Conservation (phyloP, 495 filamentous ascomycete species). For the Aspergillus mulundensis region DNA sequence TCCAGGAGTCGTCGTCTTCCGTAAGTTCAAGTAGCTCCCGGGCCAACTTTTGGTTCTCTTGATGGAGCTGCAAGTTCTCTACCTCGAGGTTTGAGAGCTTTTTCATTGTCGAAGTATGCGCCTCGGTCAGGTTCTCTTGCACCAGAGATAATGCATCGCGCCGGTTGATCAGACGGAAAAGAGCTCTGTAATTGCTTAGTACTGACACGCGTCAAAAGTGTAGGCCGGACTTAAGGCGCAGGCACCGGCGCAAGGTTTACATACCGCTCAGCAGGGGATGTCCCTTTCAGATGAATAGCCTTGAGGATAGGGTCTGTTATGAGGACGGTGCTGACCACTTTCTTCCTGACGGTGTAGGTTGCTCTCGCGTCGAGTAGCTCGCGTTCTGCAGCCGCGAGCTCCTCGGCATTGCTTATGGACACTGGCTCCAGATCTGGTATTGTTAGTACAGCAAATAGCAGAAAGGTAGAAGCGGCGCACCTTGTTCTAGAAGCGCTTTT, state of each 20-base stretch:
- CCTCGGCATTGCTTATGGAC: conserved; percentile 45
- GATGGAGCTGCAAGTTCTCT: conserved; percentile 49
- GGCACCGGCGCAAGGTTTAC: not conserved
- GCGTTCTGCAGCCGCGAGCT: conserved; percentile 53
- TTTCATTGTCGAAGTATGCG: conserved; percentile 42
- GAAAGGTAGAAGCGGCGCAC: conserved; percentile 13
- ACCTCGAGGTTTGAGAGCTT: conserved; percentile 52
- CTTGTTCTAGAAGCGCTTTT: conserved; percentile 60
- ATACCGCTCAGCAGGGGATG: conserved; percentile 66
- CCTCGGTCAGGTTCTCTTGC: conserved; percentile 52
- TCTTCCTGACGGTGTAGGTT: conserved; percentile 60
- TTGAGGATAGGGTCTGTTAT: conserved; percentile 70
- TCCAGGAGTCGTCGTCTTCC: conserved; percentile 50
- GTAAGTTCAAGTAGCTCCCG: conserved; percentile 57
- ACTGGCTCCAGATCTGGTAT: conserved; percentile 27
- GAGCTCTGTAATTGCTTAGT: conserved; percentile 45
- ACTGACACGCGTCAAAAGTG: not conserved
- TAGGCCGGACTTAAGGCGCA: not conserved
- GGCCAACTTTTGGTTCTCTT: conserved; percentile 60
- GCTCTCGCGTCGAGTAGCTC: conserved; percentile 67
- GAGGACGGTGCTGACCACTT: conserved; percentile 62
- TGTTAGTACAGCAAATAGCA: not conserved
- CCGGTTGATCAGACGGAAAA: conserved; percentile 60
- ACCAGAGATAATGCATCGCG: conserved; percentile 62
- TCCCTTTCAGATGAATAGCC: conserved; percentile 65